These are phyloP conservation scores for Chamaecyparis obtusa DNA, from an alignment of 75 land plant genomes.

Conservation along the genomic window DNA sequence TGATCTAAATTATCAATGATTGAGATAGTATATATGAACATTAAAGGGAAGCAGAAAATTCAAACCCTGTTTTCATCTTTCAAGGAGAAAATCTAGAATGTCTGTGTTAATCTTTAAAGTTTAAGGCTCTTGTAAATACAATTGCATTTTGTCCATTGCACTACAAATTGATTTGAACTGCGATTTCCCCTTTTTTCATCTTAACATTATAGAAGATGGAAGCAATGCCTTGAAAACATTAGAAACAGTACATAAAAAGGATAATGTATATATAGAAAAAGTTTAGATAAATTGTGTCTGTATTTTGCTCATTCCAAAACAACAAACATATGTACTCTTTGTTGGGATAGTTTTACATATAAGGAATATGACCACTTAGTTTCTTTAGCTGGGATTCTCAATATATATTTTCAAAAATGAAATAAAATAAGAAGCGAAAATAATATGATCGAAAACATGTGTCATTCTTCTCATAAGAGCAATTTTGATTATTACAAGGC, in stretches of 20 bases:
- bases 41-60: background rate
- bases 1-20: background rate
- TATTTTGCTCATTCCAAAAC: background rate
- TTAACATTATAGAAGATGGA: background rate
- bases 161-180: background rate
- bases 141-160: background rate
- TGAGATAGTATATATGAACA: background rate
- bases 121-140: background rate
- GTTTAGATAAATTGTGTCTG: background rate
- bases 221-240: background rate
- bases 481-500: background rate
- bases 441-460: background rate
- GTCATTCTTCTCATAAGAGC: background rate
- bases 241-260: background rate
- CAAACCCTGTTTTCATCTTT: background rate
- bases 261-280: background rate
- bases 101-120: background rate
- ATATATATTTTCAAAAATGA: background rate
- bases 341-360: background rate
- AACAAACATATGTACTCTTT: background rate
- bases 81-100: background rate
- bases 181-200: background rate
- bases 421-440: background rate
- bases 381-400: background rate
- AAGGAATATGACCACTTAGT: background rate